These are phyloP conservation scores for Dendrobium chrysotoxum DNA, from an alignment of 106 monocot genomes.

Conservation along the genomic window DNA sequence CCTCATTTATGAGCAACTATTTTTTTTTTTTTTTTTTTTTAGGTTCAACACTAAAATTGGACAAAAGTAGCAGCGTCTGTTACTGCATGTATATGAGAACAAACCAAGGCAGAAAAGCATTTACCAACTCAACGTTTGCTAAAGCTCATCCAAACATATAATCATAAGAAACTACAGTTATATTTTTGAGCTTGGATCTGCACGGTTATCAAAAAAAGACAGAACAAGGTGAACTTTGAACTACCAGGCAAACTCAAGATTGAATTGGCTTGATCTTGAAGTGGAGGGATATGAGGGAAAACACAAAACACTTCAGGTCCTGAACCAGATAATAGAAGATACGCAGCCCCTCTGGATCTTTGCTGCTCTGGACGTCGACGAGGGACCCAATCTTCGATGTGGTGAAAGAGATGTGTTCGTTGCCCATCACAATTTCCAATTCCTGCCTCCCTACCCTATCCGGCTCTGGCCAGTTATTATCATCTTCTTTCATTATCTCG, in stretches of 20 bases:
- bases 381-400: conserved; percentile 97
- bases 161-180: no score
- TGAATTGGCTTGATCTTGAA: conserved; percentile 16
- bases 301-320: conserved; percentile 13
- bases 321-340: conserved; percentile 77
- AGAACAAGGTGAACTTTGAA: no score
- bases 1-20: no score
- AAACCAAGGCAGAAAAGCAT: no score
- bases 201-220: not conserved
- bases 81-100: no score
- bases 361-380: conserved; percentile 88
- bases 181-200: no score
- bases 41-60: no score
- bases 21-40: no score
- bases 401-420: conserved; percentile 95
- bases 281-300: conserved; percentile 13
- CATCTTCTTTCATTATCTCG: conserved; percentile 99
- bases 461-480: conserved; percentile 97
- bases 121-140: no score
- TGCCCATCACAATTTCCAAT: conserved; percentile 96
- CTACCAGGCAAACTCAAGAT: not conserved
- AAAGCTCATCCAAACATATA: no score
- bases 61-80: no score
- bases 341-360: conserved; percentile 87
- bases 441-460: conserved; percentile 90